These are phyloP conservation scores for Scenedesmus sp. DNA, from an alignment of 163 green algal genomes.

Conservation along the genomic window DNA sequence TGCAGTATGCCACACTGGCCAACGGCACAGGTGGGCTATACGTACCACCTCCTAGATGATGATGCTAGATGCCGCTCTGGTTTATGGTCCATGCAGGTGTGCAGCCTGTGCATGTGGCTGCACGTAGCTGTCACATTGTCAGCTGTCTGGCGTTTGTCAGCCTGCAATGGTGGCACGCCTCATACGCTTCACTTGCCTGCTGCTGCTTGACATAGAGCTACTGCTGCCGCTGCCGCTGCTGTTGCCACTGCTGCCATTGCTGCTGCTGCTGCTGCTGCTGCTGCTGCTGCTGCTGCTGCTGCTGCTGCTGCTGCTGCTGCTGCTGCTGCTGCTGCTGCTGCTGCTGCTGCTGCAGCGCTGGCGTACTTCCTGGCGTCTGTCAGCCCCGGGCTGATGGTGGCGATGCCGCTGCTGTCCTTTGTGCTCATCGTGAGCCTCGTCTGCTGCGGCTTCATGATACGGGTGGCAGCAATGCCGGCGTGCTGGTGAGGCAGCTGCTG, in stretches of 20 bases:
- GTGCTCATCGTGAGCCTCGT: constrained; percentile 65
- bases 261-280: not conserved
- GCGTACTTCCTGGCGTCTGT: constrained; percentile 78
- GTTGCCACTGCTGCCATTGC: not conserved
- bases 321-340: not conserved
- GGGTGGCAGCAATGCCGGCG: constrained; percentile 15
- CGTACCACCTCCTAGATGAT: not conserved
- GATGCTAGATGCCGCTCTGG: too few species aligned
- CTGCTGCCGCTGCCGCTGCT: not conserved
- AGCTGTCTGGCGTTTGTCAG: not conserved
- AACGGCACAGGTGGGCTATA: constrained; percentile 40
- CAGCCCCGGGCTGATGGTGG: constrained; percentile 76
- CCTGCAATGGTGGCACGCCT: not conserved
- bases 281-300: not conserved
- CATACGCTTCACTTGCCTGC: too few species aligned
- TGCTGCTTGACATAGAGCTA: too few species aligned
- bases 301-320: not conserved
- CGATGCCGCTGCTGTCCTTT: constrained; percentile 74
- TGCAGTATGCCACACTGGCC: constrained; percentile 50
- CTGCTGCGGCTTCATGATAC: constrained; percentile 68
- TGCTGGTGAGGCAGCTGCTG: constrained; percentile 56
- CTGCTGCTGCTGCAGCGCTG: constrained; percentile 58
- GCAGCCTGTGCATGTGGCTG: too few species aligned
- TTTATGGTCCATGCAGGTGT: too few species aligned
- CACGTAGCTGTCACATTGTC: not conserved